A percentile compares a stretch with the other conserved stretches of the same genome.
phyloP scores from a whole-genome alignment of 805 yeast species.

The Middelhovenomyces tepae region DNA sequence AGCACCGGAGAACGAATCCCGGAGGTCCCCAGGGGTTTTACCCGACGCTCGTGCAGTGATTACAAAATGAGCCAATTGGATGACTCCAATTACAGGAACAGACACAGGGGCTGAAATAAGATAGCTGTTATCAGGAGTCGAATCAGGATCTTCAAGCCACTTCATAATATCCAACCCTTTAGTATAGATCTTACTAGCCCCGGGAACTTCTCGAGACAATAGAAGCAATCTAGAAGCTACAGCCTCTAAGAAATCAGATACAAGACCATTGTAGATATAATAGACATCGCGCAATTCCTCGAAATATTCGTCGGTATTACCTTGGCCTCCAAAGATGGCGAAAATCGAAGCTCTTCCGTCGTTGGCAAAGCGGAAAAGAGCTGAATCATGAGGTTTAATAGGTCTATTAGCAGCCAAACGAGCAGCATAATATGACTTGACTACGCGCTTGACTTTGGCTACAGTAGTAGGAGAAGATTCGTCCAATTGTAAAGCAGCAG shows the following conservation, averaged over 20 bases:
- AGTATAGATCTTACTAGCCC: constrained; percentile 80
- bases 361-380: constrained; percentile 53
- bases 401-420: constrained; percentile 43
- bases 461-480: constrained; percentile 41
- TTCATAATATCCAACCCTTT: constrained; percentile 83
- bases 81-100: constrained; percentile 94
- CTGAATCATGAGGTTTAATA: constrained; percentile 42
- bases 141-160: constrained; percentile 81
- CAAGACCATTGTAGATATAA: constrained; percentile 64
- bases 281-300: constrained; percentile 88
- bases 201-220: constrained; percentile 62
- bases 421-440: constrained; percentile 69
- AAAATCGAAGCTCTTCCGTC: constrained; percentile 48
- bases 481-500: constrained; percentile 48
- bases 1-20: constrained; percentile 43
- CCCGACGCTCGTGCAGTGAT: constrained; percentile 80
- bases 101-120: constrained; percentile 86
- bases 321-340: constrained; percentile 98
- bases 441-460: constrained; percentile 61
- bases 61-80: constrained; percentile 89
- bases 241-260: constrained; percentile 59
- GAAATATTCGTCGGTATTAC: constrained; percentile 94
- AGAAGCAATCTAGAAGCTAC: constrained; percentile 60
- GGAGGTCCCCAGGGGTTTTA: constrained; percentile 80
- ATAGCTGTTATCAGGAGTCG: constrained; percentile 85